These are phyloP conservation scores for Amyloporia xantha DNA, from an alignment of 768 basidiomycete genomes.

Conservation along the genomic window DNA sequence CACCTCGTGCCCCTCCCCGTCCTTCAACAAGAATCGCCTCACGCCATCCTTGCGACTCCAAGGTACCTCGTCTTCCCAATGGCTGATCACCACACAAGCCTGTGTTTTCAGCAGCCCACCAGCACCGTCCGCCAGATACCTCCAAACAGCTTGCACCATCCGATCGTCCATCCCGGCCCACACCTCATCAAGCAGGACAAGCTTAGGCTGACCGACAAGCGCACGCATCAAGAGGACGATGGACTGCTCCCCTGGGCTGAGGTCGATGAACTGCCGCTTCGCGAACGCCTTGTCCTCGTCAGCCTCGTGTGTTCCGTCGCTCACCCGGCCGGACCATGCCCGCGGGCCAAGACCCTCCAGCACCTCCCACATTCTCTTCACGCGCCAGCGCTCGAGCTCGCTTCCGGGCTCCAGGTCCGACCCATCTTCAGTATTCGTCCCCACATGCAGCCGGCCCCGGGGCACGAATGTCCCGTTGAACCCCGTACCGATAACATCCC, in stretches of 20 bases:
- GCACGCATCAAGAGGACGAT: conserved; percentile 82
- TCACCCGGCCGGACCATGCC: conserved; percentile 32
- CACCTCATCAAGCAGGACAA: conserved; percentile 87
- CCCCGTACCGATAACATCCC: conserved; percentile 81
- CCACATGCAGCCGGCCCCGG: conserved; percentile 35
- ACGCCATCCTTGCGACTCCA: conserved; percentile 60
- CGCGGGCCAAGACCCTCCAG: conserved; percentile 56
- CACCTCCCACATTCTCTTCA: conserved; percentile 46
- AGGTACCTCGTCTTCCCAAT: conserved; percentile 90
- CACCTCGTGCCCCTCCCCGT: conserved; percentile 21
- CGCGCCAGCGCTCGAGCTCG: conserved; percentile 32
- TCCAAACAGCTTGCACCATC: conserved; percentile 61
- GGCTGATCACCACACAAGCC: conserved; percentile 80
- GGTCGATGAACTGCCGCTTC: conserved; percentile 47
- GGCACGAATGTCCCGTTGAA: conserved; percentile 82
- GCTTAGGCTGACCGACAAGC: conserved; percentile 61
- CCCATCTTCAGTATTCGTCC: conserved; percentile 35
- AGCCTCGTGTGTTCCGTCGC: conserved; percentile 1
- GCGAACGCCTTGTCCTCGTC: conserved; percentile 38
- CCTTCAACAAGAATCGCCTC: conserved; percentile 29
- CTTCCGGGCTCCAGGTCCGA: conserved; percentile 33
- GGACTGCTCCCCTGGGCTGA: conserved; percentile 72
- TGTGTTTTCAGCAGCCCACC: conserved; percentile 50
- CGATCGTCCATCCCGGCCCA: conserved; percentile 88
- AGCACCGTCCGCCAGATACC: conserved; percentile 48